Conservation (phyloP, 208 protist genomes). For the Crithidia sp. region DNA sequence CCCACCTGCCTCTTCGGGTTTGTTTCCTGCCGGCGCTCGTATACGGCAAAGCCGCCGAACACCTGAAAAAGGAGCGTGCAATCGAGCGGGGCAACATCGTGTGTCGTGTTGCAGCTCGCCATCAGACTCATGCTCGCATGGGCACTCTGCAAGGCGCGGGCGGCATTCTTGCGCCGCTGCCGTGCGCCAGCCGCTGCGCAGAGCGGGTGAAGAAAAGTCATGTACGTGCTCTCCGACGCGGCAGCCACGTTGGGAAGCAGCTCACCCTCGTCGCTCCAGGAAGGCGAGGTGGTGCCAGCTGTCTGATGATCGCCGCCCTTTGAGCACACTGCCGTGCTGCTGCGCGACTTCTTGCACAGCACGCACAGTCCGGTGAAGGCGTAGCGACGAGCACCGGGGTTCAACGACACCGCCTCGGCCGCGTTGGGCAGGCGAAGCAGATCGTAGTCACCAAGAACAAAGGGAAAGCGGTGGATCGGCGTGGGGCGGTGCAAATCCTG, state of each 20-base stretch:
- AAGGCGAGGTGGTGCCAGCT: constrained; percentile 52
- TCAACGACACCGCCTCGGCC: constrained; percentile 41
- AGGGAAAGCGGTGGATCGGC: constrained; percentile 76
- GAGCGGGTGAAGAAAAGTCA: constrained; percentile 66
- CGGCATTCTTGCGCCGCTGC: constrained; percentile 42
- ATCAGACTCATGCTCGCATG: constrained; percentile 11
- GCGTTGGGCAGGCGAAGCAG: constrained; percentile 51
- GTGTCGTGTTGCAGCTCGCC: background rate
- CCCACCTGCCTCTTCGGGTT: constrained; percentile 11
- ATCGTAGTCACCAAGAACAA: constrained; percentile 64
- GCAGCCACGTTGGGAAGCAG: constrained; percentile 48
- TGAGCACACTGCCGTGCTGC: constrained; percentile 34
- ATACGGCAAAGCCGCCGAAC: constrained; percentile 75
- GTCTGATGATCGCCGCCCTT: constrained; percentile 46
- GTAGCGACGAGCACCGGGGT: constrained; percentile 57
- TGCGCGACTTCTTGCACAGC: constrained; percentile 47
- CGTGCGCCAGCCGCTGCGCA: constrained; percentile 44
- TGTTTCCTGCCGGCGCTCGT: constrained; percentile 24
- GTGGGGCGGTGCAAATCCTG: constrained; percentile 62
- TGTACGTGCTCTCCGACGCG: constrained; percentile 18
- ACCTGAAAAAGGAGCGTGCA: constrained; percentile 59
- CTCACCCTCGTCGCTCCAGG: constrained; percentile 60
- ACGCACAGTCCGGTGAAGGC: constrained; percentile 47
- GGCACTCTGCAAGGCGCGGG: constrained; percentile 38
- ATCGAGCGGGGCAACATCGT: constrained; percentile 35